Evolutionary conservation across 371 early-diverging fungal species (phyloP).

Genomic region (Syncephalis fuscata): DNA sequence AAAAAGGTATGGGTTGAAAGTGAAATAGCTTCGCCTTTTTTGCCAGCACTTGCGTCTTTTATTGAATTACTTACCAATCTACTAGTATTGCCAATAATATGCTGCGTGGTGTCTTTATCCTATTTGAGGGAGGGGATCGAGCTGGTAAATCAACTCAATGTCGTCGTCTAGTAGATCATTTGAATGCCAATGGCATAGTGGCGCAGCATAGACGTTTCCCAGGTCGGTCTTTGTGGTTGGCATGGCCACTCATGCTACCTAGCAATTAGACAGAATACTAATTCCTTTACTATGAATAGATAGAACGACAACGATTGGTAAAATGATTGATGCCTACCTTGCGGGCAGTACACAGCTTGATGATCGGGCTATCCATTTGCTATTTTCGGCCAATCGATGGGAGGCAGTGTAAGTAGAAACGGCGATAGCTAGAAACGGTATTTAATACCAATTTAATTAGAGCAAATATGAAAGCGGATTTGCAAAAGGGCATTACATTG

Average conservation of each 20-base stretch:
- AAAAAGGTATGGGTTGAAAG: too few relatives aligned
- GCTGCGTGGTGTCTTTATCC: slow-evolving; percentile 81
- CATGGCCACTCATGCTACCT: too few relatives aligned
- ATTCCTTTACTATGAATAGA: slow-evolving; percentile 25
- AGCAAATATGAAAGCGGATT: slow-evolving; percentile 25
- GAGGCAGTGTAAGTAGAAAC: slow-evolving; percentile 26
- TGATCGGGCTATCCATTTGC: slow-evolving; percentile 80
- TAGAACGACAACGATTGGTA: slow-evolving; percentile 82
- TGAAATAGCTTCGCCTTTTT: too few relatives aligned
- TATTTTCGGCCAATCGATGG: slow-evolving; percentile 92
- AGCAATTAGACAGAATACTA: not conserved
- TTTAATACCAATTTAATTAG: slow-evolving; percentile 14
- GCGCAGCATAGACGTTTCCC: slow-evolving; percentile 55
- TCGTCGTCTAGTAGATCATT: slow-evolving; percentile 33
- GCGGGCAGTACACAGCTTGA: slow-evolving; percentile 43
- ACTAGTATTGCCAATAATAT: too few relatives aligned
- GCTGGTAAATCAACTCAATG: slow-evolving; percentile 93
- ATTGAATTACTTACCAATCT: too few relatives aligned
- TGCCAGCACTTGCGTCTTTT: too few relatives aligned
- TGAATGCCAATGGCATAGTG: slow-evolving; percentile 23
- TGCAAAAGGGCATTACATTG: slow-evolving; percentile 50
- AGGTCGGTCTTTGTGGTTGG: slow-evolving; percentile 25
- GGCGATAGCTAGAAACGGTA: not conserved
- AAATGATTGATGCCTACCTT: slow-evolving; percentile 82
- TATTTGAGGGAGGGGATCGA: slow-evolving; percentile 95